These are phyloP conservation scores for Ottelia alismoides DNA, from an alignment of 106 monocot species.

Conservation along the genomic window DNA sequence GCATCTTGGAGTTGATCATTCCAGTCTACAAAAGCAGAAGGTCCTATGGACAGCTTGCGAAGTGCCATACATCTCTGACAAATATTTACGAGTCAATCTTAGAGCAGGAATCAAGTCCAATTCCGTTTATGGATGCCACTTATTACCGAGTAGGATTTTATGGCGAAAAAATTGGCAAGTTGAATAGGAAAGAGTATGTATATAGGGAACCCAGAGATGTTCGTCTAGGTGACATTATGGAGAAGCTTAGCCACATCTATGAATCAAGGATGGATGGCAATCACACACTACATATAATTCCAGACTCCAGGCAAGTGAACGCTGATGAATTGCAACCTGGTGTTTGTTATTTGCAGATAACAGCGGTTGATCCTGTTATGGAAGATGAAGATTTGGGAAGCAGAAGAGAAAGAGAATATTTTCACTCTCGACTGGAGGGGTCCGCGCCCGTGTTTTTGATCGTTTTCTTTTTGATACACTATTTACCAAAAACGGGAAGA, in stretches of 20 bases:
- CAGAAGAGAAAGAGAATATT: conserved; percentile 87
- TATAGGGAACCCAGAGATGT: conserved; percentile 90
- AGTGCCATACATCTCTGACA: conserved; percentile 90
- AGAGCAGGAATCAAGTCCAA: conserved; percentile 86
- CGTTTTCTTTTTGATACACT: conserved; percentile 94
- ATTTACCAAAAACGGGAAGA: conserved; percentile 97
- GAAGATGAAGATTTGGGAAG: conserved; percentile 94
- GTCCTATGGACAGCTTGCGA: conserved; percentile 78
- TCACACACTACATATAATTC: conserved; percentile 88
- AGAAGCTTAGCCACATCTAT: conserved; percentile 85
- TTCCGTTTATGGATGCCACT: conserved; percentile 92
- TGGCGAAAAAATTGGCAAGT: conserved; percentile 78
- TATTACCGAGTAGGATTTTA: conserved; percentile 96
- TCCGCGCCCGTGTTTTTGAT: conserved; percentile 80
- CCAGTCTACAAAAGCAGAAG: conserved; percentile 94
- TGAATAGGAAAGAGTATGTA: conserved; percentile 74
- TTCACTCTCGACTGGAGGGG: conserved; percentile 63
- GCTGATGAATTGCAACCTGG: conserved; percentile 87
- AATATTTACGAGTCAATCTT: conserved; percentile 88
- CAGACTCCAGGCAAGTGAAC: conserved; percentile 94
- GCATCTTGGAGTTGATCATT: conserved; percentile 86
- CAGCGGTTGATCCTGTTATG: conserved; percentile 98
- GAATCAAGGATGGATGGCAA: conserved; percentile 70
- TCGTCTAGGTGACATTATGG: conserved; percentile 97
- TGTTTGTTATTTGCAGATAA: conserved; percentile 94